phyloP scores from a whole-genome alignment of 23 red algal genomes.

The Gracilaria caudata region DNA sequence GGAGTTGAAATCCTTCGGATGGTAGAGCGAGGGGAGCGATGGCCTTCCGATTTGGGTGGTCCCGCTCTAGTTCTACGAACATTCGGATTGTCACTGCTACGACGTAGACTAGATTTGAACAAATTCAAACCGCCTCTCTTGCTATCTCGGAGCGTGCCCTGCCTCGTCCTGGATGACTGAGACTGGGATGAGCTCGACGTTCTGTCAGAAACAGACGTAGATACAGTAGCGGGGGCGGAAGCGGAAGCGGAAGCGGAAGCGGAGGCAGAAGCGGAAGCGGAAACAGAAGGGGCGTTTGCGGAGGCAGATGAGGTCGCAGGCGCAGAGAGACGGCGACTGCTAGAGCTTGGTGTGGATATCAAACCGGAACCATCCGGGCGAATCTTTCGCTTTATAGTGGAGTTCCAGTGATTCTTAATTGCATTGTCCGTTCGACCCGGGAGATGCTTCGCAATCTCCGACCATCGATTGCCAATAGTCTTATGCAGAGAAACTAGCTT shows the following conservation, averaged over 20 bases:
- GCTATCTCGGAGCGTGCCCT: neutral
- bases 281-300: neutral
- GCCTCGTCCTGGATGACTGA: slow-evolving; percentile 1
- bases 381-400: slow-evolving; percentile 75
- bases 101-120: slow-evolving; percentile 7
- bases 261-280: neutral
- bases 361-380: slow-evolving; percentile 52
- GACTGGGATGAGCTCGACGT: slow-evolving; percentile 18
- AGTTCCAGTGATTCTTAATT: slow-evolving; percentile 92
- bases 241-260: neutral
- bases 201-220: slow-evolving; percentile 15
- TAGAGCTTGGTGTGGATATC: slow-evolving; percentile 29
- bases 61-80: neutral
- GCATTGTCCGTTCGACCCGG: slow-evolving; percentile 91
- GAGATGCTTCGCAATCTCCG: slow-evolving; percentile 75
- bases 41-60: neutral
- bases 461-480: slow-evolving; percentile 80
- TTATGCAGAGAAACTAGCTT: slow-evolving; percentile 69
- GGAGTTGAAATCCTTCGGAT: slow-evolving; percentile 21
- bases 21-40: slow-evolving; percentile 13
- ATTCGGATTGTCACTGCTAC: neutral
- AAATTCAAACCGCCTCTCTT: slow-evolving; percentile 16
- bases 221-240: neutral
- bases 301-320: neutral
- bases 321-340: slow-evolving; percentile 1